Percentiles rank a stretch among this genome's conserved stretches.
phyloP scores from a whole-genome alignment of 208 protist genomes.

The Crithidia fasciculata region DNA sequence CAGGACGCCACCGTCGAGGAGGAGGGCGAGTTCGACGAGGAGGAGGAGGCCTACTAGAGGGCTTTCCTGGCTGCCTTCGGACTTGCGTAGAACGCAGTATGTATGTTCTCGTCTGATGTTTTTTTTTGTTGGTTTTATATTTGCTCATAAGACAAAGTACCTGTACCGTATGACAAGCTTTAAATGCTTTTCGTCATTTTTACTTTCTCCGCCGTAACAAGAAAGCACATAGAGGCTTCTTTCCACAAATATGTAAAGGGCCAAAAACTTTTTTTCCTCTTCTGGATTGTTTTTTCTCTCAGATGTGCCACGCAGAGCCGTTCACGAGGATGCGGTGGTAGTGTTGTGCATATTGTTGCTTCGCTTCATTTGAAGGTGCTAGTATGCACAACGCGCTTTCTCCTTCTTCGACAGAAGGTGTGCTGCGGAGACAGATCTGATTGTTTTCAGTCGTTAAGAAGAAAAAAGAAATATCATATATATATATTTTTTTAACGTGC shows the following conservation, averaged over 20 bases:
- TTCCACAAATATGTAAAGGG: background rate
- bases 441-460: no score
- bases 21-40: conserved; percentile 62
- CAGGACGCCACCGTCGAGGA: conserved; percentile 87
- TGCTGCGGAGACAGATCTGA: no score
- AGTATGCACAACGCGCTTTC: background rate
- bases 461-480: no score
- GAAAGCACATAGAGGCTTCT: background rate
- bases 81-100: background rate
- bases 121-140: background rate
- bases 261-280: background rate
- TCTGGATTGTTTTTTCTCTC: background rate
- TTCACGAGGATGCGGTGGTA: background rate
- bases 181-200: background rate
- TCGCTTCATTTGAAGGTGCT: background rate
- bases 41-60: conserved; percentile 59
- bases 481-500: no score
- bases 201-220: background rate
- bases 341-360: background rate
- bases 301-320: background rate
- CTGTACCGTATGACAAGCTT: conserved; percentile 13
- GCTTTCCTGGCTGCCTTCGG: background rate
- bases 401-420: no score
- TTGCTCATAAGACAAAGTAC: background rate
- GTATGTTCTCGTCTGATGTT: no score